Conservation (phyloP, 75 land plant genomes). For the Picea sitchensis region DNA sequence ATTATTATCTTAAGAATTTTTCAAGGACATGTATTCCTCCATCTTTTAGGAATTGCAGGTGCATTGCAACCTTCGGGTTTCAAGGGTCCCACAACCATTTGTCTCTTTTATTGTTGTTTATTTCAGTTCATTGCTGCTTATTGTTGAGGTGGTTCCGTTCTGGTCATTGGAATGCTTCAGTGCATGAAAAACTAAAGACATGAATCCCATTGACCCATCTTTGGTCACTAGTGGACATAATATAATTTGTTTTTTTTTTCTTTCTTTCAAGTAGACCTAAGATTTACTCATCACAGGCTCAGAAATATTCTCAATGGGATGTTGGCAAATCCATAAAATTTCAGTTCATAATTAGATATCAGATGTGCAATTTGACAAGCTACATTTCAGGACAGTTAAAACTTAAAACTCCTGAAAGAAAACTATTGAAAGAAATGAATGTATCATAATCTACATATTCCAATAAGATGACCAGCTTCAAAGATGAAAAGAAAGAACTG, state of each 20-base stretch:
- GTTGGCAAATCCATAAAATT: neutral
- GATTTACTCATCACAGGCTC: too few species aligned
- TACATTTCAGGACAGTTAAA: neutral
- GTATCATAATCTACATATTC: neutral
- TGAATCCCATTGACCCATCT: neutral
- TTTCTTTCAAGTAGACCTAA: neutral
- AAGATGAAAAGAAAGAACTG: neutral
- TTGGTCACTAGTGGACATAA: neutral
- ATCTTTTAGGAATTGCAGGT: too few species aligned
- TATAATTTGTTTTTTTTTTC: neutral
- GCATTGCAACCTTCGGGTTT: too few species aligned
- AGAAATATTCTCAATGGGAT: neutral
- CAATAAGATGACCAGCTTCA: neutral
- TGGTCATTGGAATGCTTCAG: too few species aligned
- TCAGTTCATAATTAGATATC: neutral
- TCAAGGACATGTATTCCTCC: too few species aligned
- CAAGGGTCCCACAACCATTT: too few species aligned
- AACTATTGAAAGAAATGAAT: neutral
- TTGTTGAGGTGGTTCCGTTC: too few species aligned
- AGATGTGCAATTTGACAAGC: neutral
- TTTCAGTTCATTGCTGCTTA: too few species aligned
- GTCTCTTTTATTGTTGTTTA: too few species aligned
- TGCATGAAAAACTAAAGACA: too few species aligned
- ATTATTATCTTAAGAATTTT: too few species aligned
- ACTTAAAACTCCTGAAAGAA: neutral